phyloP scores from a whole-genome alignment of 1,284 basidiomycete genomes.

The Tausonia pullulans region DNA sequence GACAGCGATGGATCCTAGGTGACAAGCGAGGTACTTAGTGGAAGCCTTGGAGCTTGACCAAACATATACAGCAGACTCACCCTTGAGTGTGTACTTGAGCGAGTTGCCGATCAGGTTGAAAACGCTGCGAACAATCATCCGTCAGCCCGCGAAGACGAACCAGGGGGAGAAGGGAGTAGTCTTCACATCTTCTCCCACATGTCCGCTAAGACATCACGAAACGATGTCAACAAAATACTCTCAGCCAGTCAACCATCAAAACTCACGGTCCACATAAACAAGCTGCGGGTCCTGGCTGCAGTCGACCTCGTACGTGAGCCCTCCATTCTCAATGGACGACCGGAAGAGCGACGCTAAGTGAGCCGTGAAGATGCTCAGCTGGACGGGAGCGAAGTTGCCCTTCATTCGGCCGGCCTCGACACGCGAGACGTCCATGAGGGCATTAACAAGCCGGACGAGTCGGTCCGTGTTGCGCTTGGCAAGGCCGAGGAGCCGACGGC shows the following conservation, averaged over 20 bases:
- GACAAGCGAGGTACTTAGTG: no score
- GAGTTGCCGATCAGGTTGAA: slow-evolving; percentile 14
- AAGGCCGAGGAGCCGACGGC: slow-evolving; percentile 20
- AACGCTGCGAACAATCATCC: background rate
- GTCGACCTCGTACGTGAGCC: slow-evolving; percentile 30
- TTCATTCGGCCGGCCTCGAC: slow-evolving; percentile 31
- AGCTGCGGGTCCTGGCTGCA: slow-evolving; percentile 28
- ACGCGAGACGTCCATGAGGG: slow-evolving; percentile 30
- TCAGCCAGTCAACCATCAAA: no score
- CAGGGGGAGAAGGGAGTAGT: background rate
- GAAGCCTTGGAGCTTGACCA: background rate
- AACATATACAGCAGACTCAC: slow-evolving; percentile 20
- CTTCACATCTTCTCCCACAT: slow-evolving; percentile 32
- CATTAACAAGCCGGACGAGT: slow-evolving; percentile 29
- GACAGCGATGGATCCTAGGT: no score
- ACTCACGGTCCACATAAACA: slow-evolving; percentile 28
- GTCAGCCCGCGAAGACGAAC: background rate
- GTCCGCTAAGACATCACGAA: slow-evolving; percentile 19
- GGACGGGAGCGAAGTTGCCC: slow-evolving; percentile 31
- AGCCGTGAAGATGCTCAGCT: slow-evolving; percentile 32
- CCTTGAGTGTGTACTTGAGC: slow-evolving; percentile 22
- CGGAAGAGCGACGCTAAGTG: slow-evolving; percentile 36
- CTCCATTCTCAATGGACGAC: slow-evolving; percentile 22
- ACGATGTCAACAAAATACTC: no score
- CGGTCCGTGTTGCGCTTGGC: slow-evolving; percentile 29